These are phyloP conservation scores for Gyromitra esculenta DNA, from an alignment of 2,329 filamentous ascomycete species.

Conservation along the genomic window DNA sequence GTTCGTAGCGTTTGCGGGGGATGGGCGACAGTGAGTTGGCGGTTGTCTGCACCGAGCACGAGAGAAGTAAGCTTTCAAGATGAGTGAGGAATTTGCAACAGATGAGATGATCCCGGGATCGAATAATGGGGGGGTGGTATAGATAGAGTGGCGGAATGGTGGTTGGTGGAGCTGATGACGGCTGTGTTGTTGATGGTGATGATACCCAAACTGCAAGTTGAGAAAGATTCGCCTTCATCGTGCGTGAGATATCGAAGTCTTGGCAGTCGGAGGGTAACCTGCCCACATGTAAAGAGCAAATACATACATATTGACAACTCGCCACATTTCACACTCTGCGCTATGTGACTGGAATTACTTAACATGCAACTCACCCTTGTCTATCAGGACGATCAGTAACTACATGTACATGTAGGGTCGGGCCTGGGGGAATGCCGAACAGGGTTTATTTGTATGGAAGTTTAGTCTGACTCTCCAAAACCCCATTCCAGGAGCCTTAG, in stretches of 20 bases:
- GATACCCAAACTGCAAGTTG: constrained; percentile 16
- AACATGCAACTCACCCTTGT: too few species aligned
- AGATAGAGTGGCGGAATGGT: constrained; percentile 5
- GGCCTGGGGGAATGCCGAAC: neutral
- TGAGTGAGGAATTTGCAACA: neutral
- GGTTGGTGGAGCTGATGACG: constrained; percentile 9
- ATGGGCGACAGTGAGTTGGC: neutral
- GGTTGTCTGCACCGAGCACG: constrained; percentile 17
- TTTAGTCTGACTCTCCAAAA: neutral
- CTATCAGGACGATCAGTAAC: neutral
- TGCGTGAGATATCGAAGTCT: constrained; percentile 21
- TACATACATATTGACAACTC: constrained; percentile 1
- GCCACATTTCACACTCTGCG: neutral
- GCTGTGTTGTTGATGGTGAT: constrained; percentile 7
- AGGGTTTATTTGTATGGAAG: neutral
- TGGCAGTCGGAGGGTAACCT: constrained; percentile 34
- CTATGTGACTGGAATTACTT: too few species aligned
- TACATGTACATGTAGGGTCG: neutral
- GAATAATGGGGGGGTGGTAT: neutral
- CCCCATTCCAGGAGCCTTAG: constrained; percentile 3
- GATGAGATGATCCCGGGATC: constrained; percentile 14
- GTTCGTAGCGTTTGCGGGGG: constrained; percentile 11
- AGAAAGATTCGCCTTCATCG: too few species aligned
- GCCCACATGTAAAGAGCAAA: neutral
- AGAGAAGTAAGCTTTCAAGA: constrained; percentile 28